Base-by-base conservation (phyloP, 192 early-diverging fungal species). In the Funneliformis geosporum region DNA sequence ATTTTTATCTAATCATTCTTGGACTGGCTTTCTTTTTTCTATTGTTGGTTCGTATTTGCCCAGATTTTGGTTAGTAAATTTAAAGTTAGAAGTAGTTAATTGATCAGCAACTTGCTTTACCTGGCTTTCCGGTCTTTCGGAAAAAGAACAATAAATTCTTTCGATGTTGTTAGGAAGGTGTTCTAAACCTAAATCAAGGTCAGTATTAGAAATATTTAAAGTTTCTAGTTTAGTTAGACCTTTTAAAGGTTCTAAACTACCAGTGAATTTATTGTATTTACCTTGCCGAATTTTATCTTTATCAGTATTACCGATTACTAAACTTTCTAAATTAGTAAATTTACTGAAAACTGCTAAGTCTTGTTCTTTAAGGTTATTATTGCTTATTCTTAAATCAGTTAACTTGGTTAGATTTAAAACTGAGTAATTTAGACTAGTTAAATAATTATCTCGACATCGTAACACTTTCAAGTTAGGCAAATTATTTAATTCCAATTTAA, bases 171-270 rank as follows among this genome's bases (percentile, higher is more conserved):
- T 38, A 7, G 70, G 70, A 25, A 73, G n/a, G 18, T 73, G 50
- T 23, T 73, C 43, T 8, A 73, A 11, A 3, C 70, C 70, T 7
- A 1, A 2, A 73, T 73, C 27, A 25, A 73, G 7, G n/a, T 73
- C 70, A 73, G 44, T 73, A 28, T 73, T 73, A 50, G 1, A 2
- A 73, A 73, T 73, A 27, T 18, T 4, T 8, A 73, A 42, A 43
- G 0, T 73, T n/a, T 50, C n/a, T 73, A 73, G 50, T 50, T 73
- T n/a, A 18, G 1, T 68, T 28, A 73, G 3, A 18, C 27, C 21
- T 50, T 73, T 25, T 25, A 73, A 18, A 73, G 70, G 43, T 47
- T 73, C 47, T 50, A 73, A 12, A 73, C 44, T 50, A 25, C 70
- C 70, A 73, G 0, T 2, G 50, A 73, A 73, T 8, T 25, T 1